Conservation (phyloP, 257 asterid species). For the Plantago major region DNA sequence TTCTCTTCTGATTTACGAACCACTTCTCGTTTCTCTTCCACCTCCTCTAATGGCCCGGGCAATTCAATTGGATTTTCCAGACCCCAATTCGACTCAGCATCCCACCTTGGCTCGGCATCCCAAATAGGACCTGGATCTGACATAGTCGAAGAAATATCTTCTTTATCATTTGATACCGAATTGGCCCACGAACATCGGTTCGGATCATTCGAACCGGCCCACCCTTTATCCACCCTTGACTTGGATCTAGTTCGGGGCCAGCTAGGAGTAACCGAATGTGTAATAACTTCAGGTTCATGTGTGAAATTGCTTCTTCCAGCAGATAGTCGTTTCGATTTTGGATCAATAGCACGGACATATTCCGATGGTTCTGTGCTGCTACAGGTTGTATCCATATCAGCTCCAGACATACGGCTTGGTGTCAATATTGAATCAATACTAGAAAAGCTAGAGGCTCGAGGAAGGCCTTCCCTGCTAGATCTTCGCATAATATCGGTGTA, state of each 20-base stretch:
- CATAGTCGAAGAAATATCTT: conserved; percentile 93
- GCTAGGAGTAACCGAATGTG: conserved; percentile 72
- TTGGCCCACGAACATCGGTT: conserved; percentile 77
- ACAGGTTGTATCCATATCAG: conserved; percentile 69
- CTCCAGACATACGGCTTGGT: conserved; percentile 71
- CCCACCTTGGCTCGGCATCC: conserved; percentile 99
- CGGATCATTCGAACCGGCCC: conserved; percentile 62
- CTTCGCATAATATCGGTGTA: conserved; percentile 90
- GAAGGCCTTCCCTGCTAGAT: conserved; percentile 94
- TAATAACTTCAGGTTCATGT: conserved; percentile 86
- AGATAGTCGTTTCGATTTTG: conserved; percentile 83
- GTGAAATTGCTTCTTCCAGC: conserved; percentile 64
- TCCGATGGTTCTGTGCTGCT: conserved; percentile 93
- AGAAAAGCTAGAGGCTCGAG: conserved; percentile 92
- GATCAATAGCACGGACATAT: conserved; percentile 85
- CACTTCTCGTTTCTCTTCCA: conserved; percentile 38
- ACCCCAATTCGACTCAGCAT: conserved; percentile 62
- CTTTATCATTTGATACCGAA: conserved; percentile 60
- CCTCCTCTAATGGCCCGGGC: conserved; percentile 58
- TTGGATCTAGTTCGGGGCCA: conserved; percentile 93
- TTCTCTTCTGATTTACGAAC: conserved; percentile 50
- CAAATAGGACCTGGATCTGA: conserved; percentile 99
- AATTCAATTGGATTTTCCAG: conserved; percentile 67
- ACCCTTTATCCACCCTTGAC: conserved; percentile 72
- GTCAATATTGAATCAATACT: conserved; percentile 94